Evolutionary conservation across 768 basidiomycete genomes (phyloP).

Genomic region (Punctularia strigosozonata): DNA sequence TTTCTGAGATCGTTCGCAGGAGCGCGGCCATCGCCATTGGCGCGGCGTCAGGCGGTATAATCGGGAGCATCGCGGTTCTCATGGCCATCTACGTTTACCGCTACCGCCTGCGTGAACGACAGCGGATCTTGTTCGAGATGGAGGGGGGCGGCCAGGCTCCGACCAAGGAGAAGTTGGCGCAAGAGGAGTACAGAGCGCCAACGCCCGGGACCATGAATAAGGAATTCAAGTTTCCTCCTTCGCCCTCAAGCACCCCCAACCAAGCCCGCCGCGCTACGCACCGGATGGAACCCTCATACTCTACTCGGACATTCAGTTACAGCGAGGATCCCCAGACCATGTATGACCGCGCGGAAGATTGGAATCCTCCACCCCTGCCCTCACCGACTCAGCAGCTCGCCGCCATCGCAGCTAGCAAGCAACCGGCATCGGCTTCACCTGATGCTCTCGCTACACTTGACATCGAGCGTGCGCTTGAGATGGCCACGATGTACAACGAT

Average conservation of each 20-base stretch:
- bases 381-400: conserved; percentile 13
- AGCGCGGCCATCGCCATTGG: conserved; percentile 33
- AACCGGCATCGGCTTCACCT: conserved; percentile 2
- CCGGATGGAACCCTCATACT: too few species aligned
- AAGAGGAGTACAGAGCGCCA: too few species aligned
- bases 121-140: too few species aligned
- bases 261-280: too few species aligned
- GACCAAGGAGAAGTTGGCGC: conserved; percentile 11
- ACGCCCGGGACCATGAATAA: too few species aligned
- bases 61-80: conserved; percentile 27
- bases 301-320: too few species aligned
- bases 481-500: conserved; percentile 34
- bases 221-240: too few species aligned
- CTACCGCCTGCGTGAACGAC: conserved; percentile 22
- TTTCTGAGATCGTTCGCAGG: conserved; percentile 15
- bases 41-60: conserved; percentile 23
- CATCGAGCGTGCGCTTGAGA: conserved; percentile 43
- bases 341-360: too few species aligned
- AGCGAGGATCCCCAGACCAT: too few species aligned
- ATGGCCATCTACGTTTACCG: conserved; percentile 32
- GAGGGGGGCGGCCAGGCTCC: too few species aligned
- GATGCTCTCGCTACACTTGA: conserved; percentile 27
- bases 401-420: conserved; percentile 1
- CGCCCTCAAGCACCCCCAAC: too few species aligned
- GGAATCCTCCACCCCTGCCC: too few species aligned